Conservation (phyloP, 371 early-diverging fungal genomes). For the Coemansia sp. region DNA sequence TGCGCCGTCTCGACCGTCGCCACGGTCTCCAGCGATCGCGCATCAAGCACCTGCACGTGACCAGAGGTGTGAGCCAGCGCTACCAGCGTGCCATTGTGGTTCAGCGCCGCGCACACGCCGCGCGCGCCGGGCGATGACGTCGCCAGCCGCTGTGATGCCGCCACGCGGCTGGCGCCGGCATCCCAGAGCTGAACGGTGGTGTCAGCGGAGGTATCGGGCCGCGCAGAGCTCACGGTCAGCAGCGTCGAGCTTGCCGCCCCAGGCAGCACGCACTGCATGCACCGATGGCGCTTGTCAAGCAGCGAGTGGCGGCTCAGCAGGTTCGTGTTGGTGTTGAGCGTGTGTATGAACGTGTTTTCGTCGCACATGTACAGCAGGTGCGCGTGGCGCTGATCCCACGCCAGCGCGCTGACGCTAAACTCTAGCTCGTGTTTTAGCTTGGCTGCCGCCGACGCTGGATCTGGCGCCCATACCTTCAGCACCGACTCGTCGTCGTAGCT, state of each 20-base stretch:
- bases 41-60: constrained; percentile 34
- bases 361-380: constrained; percentile 50
- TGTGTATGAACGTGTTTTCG: constrained; percentile 46
- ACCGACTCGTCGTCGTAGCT: constrained; percentile 53
- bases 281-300: constrained; percentile 25
- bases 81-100: constrained; percentile 50
- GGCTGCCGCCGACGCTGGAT: constrained; percentile 24
- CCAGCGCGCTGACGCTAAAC: constrained; percentile 44
- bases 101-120: constrained; percentile 44
- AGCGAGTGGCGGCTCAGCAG: constrained; percentile 44
- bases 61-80: constrained; percentile 43
- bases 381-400: constrained; percentile 49
- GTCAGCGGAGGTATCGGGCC: constrained; percentile 41
- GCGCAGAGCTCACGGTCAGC: constrained; percentile 36
- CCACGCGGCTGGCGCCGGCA: constrained; percentile 29
- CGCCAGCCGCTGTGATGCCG: constrained; percentile 28
- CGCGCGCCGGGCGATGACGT: constrained; percentile 22
- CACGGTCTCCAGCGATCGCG: constrained; percentile 43
- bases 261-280: constrained; percentile 47
- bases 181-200: constrained; percentile 42
- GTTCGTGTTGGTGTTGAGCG: constrained; percentile 46
- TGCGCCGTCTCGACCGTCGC: constrained; percentile 29
- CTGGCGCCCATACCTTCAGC: constrained; percentile 51
- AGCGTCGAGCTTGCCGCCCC: constrained; percentile 40
- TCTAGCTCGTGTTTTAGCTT: constrained; percentile 50